Evolutionary conservation across 768 basidiomycete species (phyloP), one percentile per base, ranked within the genome.

Genomic region (Lactarius trivialis): DNA sequence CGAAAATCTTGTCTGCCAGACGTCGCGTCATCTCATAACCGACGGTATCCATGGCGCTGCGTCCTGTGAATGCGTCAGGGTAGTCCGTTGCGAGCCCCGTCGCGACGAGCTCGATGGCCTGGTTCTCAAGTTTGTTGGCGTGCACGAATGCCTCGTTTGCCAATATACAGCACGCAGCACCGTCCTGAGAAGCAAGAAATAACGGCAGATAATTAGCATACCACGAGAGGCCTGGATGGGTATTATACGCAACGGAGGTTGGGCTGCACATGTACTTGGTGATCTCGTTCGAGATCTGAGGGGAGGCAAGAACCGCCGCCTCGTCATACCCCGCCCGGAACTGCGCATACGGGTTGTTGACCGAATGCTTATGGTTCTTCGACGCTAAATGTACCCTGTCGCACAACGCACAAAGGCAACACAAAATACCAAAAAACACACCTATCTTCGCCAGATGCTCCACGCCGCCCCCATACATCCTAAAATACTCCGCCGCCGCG

Each of bases 241-340:
- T 4, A 60, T 34, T 15, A 32, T 37, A 26, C 61, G 50, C 54
- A 56, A 61, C 60, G 37, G 84, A 91, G 33, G 91, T 94, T 0
- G 91, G 91, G 67, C 88, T 91, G 70, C 91, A 93, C 89, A 92
- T 93, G 71, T 83, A 86, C 72, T 88, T 88, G 3, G 91, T 91
- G 55, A 90, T 74, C 67, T 89, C 81, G 50, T 83, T 85, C 49
- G 79, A 87, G 70, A 92, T 83, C 74, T 85, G 85, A 6, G 82
- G 79, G 3, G 89, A 80, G 11, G 78, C 77, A 58, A 89, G 70
- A 30, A 92, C 79, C 68, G 92, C 81, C 66, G 90, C 84, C 21
- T 82, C 81, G 21, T 78, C 84, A 86, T 88, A 91, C 4, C 88
- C 87, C 68, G 86, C 81, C 6, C 85, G 81, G 73, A 94, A 94